phyloP scores from a whole-genome alignment of 192 early-diverging fungal species.

The Entophlyctis helioformis region DNA sequence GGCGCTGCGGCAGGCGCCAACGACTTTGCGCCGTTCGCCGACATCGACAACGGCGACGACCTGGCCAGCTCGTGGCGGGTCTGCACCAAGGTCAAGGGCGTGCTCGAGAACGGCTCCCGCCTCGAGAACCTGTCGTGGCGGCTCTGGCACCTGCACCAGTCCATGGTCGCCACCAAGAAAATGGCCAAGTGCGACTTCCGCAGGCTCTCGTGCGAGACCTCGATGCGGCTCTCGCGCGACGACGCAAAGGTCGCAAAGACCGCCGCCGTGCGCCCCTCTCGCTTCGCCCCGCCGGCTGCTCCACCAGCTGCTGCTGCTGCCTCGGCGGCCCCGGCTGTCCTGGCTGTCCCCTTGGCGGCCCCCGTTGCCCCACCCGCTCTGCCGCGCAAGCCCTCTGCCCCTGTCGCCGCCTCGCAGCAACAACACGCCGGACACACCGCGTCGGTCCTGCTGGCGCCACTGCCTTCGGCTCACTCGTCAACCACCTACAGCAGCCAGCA shows the following conservation, averaged over 20 bases:
- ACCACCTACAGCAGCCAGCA: too few species aligned
- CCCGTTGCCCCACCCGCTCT: too few species aligned
- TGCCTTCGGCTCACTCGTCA: too few species aligned
- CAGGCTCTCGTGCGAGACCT: background rate
- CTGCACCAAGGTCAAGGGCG: conserved; percentile 77
- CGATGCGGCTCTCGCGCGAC: background rate
- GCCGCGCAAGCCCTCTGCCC: too few species aligned
- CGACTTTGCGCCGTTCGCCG: conserved; percentile 56
- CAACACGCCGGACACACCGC: too few species aligned
- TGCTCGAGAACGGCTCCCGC: conserved; percentile 67
- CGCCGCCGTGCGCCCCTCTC: conserved; percentile 1
- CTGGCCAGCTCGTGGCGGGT: conserved; percentile 66
- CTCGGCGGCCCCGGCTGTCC: background rate
- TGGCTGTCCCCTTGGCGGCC: too few species aligned
- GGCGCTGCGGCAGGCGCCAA: conserved; percentile 10
- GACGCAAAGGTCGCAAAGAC: conserved; percentile 2
- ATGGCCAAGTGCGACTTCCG: background rate
- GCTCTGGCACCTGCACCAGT: conserved; percentile 63
- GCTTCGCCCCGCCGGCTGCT: conserved; percentile 9
- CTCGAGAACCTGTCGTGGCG: conserved; percentile 80
- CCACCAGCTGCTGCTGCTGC: background rate
- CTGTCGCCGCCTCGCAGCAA: too few species aligned
- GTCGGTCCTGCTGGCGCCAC: too few species aligned
- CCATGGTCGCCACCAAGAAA: conserved; percentile 10
- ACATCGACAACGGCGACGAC: conserved; percentile 63